Conservation (phyloP, 345 rosid genomes). For the Anacardium occidentale region DNA sequence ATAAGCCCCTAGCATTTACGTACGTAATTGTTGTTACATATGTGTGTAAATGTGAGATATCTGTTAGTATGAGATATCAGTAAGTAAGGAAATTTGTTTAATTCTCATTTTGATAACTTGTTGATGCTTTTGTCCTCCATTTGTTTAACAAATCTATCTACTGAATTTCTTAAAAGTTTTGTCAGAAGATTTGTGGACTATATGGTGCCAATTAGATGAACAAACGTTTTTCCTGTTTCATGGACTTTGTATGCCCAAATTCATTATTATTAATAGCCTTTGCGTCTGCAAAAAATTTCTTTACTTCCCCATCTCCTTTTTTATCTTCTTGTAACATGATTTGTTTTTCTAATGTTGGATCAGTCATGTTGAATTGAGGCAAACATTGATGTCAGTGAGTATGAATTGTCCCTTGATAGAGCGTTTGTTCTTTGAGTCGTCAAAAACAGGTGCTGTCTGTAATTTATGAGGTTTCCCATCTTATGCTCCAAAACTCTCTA, state of each 20-base stretch:
- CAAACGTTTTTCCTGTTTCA: neutral
- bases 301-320: neutral
- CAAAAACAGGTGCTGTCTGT: constrained; percentile 50
- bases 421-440: constrained; percentile 71
- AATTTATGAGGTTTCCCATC: constrained; percentile 22
- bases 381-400: constrained; percentile 60
- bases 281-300: neutral
- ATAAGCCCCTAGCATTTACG: neutral
- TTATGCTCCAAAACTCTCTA: constrained; percentile 11
- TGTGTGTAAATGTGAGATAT: neutral
- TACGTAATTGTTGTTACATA: neutral
- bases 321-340: constrained; percentile 5
- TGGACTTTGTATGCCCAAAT: neutral
- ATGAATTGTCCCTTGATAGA: constrained; percentile 60
- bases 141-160: neutral
- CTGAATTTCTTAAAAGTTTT: neutral
- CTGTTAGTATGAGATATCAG: neutral
- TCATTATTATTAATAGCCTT: constrained; percentile 1
- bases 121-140: constrained; percentile 11
- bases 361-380: constrained; percentile 67
- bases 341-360: constrained; percentile 15
- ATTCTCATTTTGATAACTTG: neutral
- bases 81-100: neutral
- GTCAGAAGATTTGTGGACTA: constrained; percentile 3
- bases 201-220: neutral